A percentile compares a stretch with the other conserved stretches of the same genome.
These are phyloP conservation scores for Lentinula lateritia DNA, from an alignment of 768 basidiomycete species.

Conservation along the genomic window DNA sequence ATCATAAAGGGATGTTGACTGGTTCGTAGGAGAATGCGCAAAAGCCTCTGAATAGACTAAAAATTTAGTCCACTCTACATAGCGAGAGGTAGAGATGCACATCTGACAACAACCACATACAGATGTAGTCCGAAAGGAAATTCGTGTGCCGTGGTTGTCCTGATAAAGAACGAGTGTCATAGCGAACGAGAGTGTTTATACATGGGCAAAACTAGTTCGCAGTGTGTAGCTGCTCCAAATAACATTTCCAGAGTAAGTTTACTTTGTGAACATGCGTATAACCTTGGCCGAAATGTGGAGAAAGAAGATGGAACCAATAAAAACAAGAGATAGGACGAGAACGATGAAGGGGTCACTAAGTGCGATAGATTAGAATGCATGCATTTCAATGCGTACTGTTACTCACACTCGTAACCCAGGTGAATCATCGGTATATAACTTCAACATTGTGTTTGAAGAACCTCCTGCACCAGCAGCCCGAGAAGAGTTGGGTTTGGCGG, in stretches of 20 bases:
- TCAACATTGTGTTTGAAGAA: conserved; percentile 97
- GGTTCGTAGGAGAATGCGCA: background rate
- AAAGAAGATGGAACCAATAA: conserved; percentile 99
- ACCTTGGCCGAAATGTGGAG: conserved; percentile 95
- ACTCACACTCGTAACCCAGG: conserved; percentile 96
- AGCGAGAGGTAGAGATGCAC: no score
- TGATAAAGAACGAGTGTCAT: background rate
- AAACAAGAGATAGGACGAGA: conserved; percentile 89
- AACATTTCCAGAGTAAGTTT: conserved; percentile 16
- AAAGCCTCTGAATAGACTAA: background rate
- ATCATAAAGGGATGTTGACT: background rate
- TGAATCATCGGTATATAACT: conserved; percentile 97
- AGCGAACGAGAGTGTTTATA: background rate
- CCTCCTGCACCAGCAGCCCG: conserved; percentile 95
- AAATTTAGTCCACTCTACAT: no score
- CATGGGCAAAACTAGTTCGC: background rate
- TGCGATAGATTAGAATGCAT: background rate
- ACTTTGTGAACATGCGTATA: conserved; percentile 87
- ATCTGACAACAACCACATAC: no score
- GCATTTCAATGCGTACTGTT: background rate
- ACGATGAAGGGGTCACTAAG: conserved; percentile 93
- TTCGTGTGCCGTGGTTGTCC: background rate
- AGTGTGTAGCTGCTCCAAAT: background rate
- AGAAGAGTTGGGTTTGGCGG: conserved; percentile 73
- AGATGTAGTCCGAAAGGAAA: no score